phyloP scores from a whole-genome alignment of 2,329 filamentous ascomycete species.

The Hypoxylon rubiginosum region DNA sequence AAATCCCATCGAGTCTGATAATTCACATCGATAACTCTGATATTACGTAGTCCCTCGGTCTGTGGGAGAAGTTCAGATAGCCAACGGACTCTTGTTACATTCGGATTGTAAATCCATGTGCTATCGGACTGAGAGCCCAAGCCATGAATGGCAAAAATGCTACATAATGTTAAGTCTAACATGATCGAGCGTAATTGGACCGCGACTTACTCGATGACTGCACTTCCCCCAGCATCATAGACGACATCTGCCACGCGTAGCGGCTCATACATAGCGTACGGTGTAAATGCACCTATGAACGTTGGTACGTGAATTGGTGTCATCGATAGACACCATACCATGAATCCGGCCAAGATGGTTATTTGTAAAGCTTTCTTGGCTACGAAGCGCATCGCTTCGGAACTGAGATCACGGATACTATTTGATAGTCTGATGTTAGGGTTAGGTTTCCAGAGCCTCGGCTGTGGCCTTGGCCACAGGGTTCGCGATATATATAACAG shows the following conservation, averaged over 20 bases:
- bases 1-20: constrained; percentile 14
- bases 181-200: neutral
- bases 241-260: constrained; percentile 3
- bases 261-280: constrained; percentile 1
- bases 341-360: neutral
- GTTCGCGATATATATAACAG: too few relatives aligned
- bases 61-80: constrained; percentile 7
- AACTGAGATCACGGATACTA: neutral
- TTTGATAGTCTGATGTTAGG: too few relatives aligned
- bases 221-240: constrained; percentile 6
- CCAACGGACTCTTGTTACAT: constrained; percentile 1
- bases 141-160: constrained; percentile 15
- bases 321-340: neutral
- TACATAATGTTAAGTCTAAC: neutral
- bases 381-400: neutral
- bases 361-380: neutral
- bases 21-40: constrained; percentile 10
- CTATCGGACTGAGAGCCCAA: constrained; percentile 8
- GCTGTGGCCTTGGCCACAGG: too few relatives aligned
- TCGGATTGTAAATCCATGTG: constrained; percentile 6
- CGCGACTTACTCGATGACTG: constrained; percentile 2
- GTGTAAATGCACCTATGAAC: constrained; percentile 1
- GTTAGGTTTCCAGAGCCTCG: too few relatives aligned
- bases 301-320: constrained; percentile 12
- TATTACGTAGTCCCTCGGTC: neutral